Conservation (phyloP, 257 asterid genomes). For the Voacanga thouarsii region DNA sequence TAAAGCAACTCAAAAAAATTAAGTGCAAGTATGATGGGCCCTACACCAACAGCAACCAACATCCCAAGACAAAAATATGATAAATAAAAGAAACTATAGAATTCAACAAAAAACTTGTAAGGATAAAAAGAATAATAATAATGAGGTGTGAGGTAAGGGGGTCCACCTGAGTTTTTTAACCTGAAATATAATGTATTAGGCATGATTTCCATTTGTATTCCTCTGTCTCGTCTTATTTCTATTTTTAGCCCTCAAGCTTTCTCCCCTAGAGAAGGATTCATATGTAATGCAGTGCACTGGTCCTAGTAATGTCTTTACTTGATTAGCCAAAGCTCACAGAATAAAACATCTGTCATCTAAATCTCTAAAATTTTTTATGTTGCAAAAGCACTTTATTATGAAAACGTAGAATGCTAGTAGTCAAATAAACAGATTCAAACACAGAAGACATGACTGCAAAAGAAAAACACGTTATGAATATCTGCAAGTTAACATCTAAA, state of each 20-base stretch:
- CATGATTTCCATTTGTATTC: neutral
- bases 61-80: conserved; percentile 19
- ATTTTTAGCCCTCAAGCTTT: neutral
- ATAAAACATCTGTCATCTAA: neutral
- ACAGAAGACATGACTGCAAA: neutral
- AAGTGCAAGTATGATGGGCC: conserved; percentile 94
- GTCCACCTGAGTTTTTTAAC: neutral
- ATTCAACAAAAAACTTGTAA: neutral
- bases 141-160: neutral
- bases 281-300: too few species aligned
- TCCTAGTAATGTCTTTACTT: neutral
- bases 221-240: neutral
- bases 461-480: neutral
- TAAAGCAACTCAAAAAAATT: too few species aligned
- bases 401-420: neutral
- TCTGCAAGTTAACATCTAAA: neutral
- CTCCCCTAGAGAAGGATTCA: neutral
- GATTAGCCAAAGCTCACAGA: neutral
- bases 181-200: neutral
- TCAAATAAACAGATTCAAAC: neutral
- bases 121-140: conserved; percentile 1
- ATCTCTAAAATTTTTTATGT: neutral
- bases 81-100: conserved; percentile 17
- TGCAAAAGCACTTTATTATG: neutral
- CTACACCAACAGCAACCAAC: conserved; percentile 43